phyloP scores from a whole-genome alignment of 306 rosid genomes.

The Malus fusca region DNA sequence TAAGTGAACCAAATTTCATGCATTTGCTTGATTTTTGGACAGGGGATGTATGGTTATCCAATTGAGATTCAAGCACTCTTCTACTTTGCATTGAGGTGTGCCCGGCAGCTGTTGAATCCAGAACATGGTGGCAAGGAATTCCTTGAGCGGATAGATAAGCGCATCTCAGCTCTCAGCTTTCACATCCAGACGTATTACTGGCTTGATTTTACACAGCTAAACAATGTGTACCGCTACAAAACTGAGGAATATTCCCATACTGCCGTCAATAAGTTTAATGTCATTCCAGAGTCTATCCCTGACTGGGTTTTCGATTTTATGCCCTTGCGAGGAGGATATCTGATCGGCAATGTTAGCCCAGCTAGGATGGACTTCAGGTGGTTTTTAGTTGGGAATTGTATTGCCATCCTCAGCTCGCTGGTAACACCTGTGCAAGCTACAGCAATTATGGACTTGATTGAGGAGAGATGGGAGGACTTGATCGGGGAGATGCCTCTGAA shows the following conservation, averaged over 20 bases:
- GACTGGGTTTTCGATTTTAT: slow-evolving; percentile 78
- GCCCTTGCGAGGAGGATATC: slow-evolving; percentile 84
- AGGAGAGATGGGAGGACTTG: slow-evolving; percentile 25
- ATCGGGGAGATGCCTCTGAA: slow-evolving; percentile 31
- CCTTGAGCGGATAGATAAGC: slow-evolving; percentile 16
- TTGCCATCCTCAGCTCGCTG: slow-evolving; percentile 17
- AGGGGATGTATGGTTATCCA: slow-evolving; percentile 20
- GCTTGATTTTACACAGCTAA: slow-evolving; percentile 77
- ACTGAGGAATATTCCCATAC: slow-evolving; percentile 84
- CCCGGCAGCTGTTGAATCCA: slow-evolving; percentile 15
- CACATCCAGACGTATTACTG: slow-evolving; percentile 44
- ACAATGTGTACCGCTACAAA: slow-evolving; percentile 75
- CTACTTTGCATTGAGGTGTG: slow-evolving; percentile 12
- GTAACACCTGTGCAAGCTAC: slow-evolving; percentile 16
- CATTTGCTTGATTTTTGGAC: not conserved
- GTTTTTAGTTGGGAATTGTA: slow-evolving; percentile 25
- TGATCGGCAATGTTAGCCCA: slow-evolving; percentile 82
- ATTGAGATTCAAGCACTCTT: slow-evolving; percentile 15
- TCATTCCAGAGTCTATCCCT: slow-evolving; percentile 84
- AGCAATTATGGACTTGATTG: slow-evolving; percentile 25
- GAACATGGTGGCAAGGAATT: slow-evolving; percentile 14
- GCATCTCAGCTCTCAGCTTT: not conserved
- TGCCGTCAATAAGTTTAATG: slow-evolving; percentile 81
- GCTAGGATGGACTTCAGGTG: slow-evolving; percentile 62
- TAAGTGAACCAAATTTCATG: not conserved